Base-by-base conservation (phyloP, 2,329 filamentous ascomycete genomes). In the Periconia sp. region DNA sequence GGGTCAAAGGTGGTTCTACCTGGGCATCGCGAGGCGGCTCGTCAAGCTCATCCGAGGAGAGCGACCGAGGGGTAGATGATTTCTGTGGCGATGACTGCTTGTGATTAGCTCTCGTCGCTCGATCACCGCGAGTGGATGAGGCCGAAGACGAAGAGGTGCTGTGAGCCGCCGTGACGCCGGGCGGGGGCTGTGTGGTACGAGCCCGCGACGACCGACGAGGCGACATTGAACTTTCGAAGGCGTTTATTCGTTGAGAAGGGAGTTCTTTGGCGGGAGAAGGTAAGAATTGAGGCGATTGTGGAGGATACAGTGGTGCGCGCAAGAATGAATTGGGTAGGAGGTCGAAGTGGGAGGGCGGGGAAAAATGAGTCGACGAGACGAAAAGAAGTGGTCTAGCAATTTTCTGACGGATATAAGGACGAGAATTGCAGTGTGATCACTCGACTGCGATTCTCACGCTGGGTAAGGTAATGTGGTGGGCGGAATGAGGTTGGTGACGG, bases 161-260 rank as follows among this genome's bases (percentile, higher is more conserved):
- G 66, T 91, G 87, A 65, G 91, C 87, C 37, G 66, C 88, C 85
- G 76, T 85, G 53, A 63, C 84, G 68, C 87, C 83, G 66, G 82
- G 80, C 58, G 81, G 78, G 67, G 84, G 83, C 79, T 92, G 89
- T 65, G 86, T 86, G 72, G 83, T 85, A 77, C 91, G 90, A 80
- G 91, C 91, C 83, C 93, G 88, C 76, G 92, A 94, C 70, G 92
- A 96, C 74, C 93, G 90, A 78, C 93, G 89, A 74, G 90, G 90
- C 72, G 89, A 82, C 82, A 85, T 84, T 60, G 64, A 61, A 53
- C 49, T 50, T 37, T 46, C 10, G 40, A 56, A 54, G 52, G 49
- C 49, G 47, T 23, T 44, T 47, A 35, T 33, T 3, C 27, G 42
- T 14, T 18, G 41, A 20, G 17, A 33, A 44, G 11, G 52, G 49